phyloP scores from a whole-genome alignment of 2,329 filamentous ascomycete genomes.

The Fusarium brevicatenulatum region DNA sequence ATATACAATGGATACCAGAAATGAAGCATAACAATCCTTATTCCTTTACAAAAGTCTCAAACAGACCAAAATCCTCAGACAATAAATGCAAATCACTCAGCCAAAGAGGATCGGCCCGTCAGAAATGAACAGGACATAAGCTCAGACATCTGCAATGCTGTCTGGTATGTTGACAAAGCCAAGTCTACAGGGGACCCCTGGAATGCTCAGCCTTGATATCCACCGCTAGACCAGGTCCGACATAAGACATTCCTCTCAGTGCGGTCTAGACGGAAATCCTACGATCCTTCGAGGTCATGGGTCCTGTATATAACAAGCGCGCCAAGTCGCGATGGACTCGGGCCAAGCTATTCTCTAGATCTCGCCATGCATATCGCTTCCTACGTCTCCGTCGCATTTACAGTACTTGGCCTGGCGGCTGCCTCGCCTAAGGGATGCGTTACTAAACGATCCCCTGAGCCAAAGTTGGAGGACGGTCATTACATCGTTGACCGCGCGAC shows the following conservation, averaged over 20 bases:
- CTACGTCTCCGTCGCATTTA: constrained; percentile 24
- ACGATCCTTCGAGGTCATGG: neutral
- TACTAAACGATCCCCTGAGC: constrained; percentile 32
- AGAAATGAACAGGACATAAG: neutral
- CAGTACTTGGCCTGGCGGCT: constrained; percentile 19
- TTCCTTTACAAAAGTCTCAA: neutral
- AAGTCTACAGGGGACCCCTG: neutral
- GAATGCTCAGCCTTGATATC: constrained; percentile 16
- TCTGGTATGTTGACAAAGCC: constrained; percentile 11
- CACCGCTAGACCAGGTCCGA: constrained; percentile 12
- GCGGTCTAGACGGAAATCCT: constrained; percentile 23
- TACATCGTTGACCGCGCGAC: constrained; percentile 37
- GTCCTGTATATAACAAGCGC: constrained; percentile 3
- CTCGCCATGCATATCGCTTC: constrained; percentile 30
- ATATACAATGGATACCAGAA: neutral
- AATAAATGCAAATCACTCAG: neutral
- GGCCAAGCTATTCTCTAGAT: neutral
- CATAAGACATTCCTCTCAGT: constrained; percentile 21
- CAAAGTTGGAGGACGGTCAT: constrained; percentile 26
- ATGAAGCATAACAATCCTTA: neutral
- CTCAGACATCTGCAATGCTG: neutral
- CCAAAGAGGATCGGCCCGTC: neutral
- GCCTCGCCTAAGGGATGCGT: constrained; percentile 11
- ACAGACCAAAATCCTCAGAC: neutral
- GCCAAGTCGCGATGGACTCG: neutral